Evolutionary conservation across 176 grass and related monocot species (phyloP).

Genomic region (Lolium multiflorum): DNA sequence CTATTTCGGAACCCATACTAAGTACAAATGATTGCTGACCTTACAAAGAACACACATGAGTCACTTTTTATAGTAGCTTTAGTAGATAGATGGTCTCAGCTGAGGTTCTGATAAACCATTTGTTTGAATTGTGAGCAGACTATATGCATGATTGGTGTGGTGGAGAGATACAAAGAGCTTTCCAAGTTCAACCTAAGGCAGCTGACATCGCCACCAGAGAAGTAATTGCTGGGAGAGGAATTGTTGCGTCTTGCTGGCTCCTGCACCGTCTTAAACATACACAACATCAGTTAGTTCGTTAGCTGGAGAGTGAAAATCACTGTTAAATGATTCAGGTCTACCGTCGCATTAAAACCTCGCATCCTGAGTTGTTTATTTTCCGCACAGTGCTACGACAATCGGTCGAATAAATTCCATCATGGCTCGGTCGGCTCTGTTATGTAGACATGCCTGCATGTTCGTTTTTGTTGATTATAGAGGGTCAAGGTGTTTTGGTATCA

Average conservation of each 20-base stretch:
- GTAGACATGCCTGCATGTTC: not conserved
- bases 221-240: slow-evolving; percentile 37
- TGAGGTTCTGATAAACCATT: slow-evolving; percentile 11
- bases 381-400: not conserved
- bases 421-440: not conserved
- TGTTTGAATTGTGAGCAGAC: slow-evolving; percentile 61
- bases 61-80: not conserved
- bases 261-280: not conserved
- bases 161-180: slow-evolving; percentile 85
- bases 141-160: slow-evolving; percentile 84
- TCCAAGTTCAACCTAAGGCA: slow-evolving; percentile 96
- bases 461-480: not conserved
- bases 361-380: not conserved
- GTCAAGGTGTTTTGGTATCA: not conserved
- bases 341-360: not conserved
- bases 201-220: slow-evolving; percentile 63
- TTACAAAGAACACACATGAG: no score
- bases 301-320: not conserved
- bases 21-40: no score
- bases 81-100: not conserved
- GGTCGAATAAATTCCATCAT: slow-evolving; percentile 20
- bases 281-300: slow-evolving; percentile 29
- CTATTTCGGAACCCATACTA: not conserved
- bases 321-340: not conserved
- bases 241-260: not conserved